These are phyloP conservation scores for Coemansia sp. DNA, from an alignment of 192 early-diverging fungal genomes.

Conservation along the genomic window DNA sequence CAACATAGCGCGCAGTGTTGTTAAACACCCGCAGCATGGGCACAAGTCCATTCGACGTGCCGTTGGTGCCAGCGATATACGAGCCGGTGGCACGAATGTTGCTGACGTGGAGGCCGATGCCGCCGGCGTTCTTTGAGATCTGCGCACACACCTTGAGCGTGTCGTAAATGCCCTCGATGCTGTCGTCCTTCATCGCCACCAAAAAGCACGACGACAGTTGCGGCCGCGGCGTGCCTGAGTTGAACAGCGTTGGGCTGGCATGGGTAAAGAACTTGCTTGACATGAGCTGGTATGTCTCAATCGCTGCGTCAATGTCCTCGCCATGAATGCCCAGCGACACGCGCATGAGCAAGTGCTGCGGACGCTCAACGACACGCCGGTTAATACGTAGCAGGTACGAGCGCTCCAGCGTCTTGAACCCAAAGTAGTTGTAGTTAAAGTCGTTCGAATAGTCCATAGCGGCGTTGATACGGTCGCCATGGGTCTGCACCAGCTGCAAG, in stretches of 20 bases:
- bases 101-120: slow-evolving; percentile 97
- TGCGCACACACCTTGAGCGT: slow-evolving; percentile 96
- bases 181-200: slow-evolving; percentile 93
- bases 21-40: slow-evolving; percentile 99
- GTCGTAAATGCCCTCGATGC: slow-evolving; percentile 97
- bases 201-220: slow-evolving; percentile 96
- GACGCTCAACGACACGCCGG: slow-evolving; percentile 85
- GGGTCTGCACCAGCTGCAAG: slow-evolving; percentile 63
- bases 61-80: slow-evolving; percentile 98
- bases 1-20: slow-evolving; percentile 98
- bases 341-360: slow-evolving; percentile 98
- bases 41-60: slow-evolving; percentile 91
- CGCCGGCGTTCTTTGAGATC: slow-evolving; percentile 98
- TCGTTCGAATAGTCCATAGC: slow-evolving; percentile 97
- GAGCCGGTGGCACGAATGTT: slow-evolving; percentile 93
- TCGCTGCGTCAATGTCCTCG: slow-evolving; percentile 83
- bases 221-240: slow-evolving; percentile 94
- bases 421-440: slow-evolving; percentile 98
- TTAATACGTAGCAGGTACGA: slow-evolving; percentile 90
- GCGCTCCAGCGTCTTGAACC: slow-evolving; percentile 98
- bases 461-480: slow-evolving; percentile 87
- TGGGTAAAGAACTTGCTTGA: slow-evolving; percentile 95
- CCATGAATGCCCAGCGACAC: slow-evolving; percentile 96
- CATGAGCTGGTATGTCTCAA: slow-evolving; percentile 94
- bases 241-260: slow-evolving; percentile 96